phyloP scores from a whole-genome alignment of 352 stramenopile genomes.

The Vaucheria bursata region DNA sequence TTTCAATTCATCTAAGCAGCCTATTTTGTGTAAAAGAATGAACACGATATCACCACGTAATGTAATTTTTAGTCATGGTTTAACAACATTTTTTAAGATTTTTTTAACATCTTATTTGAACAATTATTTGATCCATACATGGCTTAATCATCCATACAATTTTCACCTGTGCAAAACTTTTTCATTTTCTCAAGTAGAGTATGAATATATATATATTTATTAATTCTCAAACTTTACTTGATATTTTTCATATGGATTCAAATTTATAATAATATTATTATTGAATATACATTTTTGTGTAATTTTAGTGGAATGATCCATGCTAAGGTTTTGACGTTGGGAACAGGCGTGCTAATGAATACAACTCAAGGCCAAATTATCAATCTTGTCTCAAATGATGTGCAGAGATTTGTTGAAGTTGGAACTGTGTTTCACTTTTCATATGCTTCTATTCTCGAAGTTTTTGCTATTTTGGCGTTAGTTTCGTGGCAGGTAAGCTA shows the following conservation, averaged over 20 bases:
- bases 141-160: not conserved
- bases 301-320: not conserved
- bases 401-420: not conserved
- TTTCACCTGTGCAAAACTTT: not conserved
- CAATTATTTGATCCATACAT: not conserved
- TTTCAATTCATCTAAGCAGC: too few species aligned
- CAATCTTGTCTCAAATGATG: conserved; percentile 1
- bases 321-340: not conserved
- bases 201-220: not conserved
- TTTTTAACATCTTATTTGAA: too few species aligned
- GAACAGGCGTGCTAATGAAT: not conserved
- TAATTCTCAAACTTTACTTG: not conserved
- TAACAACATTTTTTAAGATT: too few species aligned
- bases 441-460: not conserved
- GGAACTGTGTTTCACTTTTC: not conserved
- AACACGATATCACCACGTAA: too few species aligned
- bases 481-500: not conserved
- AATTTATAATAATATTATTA: not conserved
- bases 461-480: not conserved
- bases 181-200: not conserved
- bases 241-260: not conserved
- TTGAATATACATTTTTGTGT: not conserved
- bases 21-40: too few species aligned
- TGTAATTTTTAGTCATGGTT: too few species aligned
- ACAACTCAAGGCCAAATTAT: conserved; percentile 4